Evolutionary conservation across 169 alveolate species (phyloP), one percentile per base, ranked within the genome.

Genomic region (Eimeria praecox): DNA sequence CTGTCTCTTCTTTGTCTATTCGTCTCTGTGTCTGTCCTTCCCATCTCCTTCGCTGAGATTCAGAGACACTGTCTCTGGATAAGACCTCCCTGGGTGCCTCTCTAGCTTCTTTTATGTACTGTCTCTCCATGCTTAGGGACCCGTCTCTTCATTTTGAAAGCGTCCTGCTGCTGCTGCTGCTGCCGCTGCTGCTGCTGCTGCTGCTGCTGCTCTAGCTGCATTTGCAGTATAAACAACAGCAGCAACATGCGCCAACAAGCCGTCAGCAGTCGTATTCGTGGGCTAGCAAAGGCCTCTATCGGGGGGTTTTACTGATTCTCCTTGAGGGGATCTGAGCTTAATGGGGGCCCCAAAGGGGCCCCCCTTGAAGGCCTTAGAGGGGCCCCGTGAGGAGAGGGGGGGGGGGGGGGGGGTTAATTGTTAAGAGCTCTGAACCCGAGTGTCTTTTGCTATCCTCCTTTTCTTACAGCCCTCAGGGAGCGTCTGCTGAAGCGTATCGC

Each of bases 351-450:
- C 38, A 66, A 5, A 27, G 30, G 42, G 42, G 38, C 16, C 42
- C 44, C 82, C 44, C 4, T 9, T 35, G 40, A 44, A 24, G 44
- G 4, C 49, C 42, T 12, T 69, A 12, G 14, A 44, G 44, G 40
- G 82, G 82, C 77, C 38, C 77, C 16, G 77, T 66, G 4, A 9
- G 77, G 77, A 66, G 77, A 66, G 77, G 77, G 77, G 38, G 77
- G 77, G 38, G 77, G 30, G 30, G 77, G n/a, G n/a, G n/a, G n/a
- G n/a, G n/a, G n/a, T 56, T 56, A 12, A 8, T 56, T 16, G 66
- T 27, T 16, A 18, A 8, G 27, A 16, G 8, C 5, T 12, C 8
- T 18, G n/a, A 56, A 16, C 66, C 66, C 66, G 27, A 56, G 14
- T 56, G 66, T 56, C 27, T 8, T 6, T 56, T 56, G 66, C 66